Evolutionary conservation across 495 filamentous ascomycete species (phyloP), one percentile per base, ranked within the genome.

Genomic region (Neurospora sp.): DNA sequence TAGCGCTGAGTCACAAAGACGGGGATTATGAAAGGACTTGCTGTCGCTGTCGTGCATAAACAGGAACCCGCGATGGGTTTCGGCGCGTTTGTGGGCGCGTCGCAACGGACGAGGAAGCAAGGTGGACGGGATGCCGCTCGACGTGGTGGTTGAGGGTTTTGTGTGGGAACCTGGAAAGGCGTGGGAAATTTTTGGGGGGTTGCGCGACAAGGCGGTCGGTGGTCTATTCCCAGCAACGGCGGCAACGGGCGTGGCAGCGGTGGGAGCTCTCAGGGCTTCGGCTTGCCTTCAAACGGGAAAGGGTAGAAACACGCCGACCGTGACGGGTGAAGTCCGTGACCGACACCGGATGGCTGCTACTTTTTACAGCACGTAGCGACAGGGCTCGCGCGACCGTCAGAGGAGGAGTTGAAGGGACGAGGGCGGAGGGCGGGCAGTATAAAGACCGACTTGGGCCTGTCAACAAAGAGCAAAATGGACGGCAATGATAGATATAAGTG

Each of bases 101-200:
- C 40, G 11, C 42, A 70, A 22, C 10, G 14, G 53, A 39, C 39
- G 48, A 42, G 40, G 40, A 68, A 69, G 27, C 53, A 14, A 65
- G 53, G 53, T 16, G 12, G 53, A 65, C 53, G 53, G 53, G 53
- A 9, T 65, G 53, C 53, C 16, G 53, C 53, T 65, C 53, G 53
- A 65, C 53, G 53, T 65, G 27, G 53, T 35, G 53, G 53, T 65
- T 35, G 53, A 35, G 53, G 59, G 70, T 69, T 69, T 71, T 73
- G 72, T 69, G 72, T 70, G 69, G 72, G 61, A 71, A 71, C 35
- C 14, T 65, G 53, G 7, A 65, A 35, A 65, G 38, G 38, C 70
- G 70, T 72, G 18, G 18, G 42, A 65, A 65, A 71, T 71, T 71
- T 73, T 73, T 53, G 71, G 72, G 72, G 72, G 69, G 38, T 61